phyloP scores from a whole-genome alignment of 2,329 filamentous ascomycete species.

The Alternaria solani region DNA sequence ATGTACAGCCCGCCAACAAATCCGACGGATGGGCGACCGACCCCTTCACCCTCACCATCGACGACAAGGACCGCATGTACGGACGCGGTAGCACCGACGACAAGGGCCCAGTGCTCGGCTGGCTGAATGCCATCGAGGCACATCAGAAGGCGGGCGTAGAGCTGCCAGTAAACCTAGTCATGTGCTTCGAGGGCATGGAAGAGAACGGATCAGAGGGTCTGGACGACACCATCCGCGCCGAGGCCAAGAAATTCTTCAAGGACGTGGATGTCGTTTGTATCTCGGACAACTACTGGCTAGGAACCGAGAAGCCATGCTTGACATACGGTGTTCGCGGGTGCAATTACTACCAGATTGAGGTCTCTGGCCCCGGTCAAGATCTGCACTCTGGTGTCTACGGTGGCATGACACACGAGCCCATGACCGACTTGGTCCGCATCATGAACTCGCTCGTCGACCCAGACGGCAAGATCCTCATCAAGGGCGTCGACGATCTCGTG shows the following conservation, averaged over 20 bases:
- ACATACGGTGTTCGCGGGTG: slow-evolving; percentile 96
- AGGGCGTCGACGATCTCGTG: slow-evolving; percentile 93
- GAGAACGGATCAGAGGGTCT: slow-evolving; percentile 97
- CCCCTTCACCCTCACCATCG: slow-evolving; percentile 87
- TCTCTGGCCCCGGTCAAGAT: slow-evolving; percentile 91
- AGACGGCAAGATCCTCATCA: slow-evolving; percentile 89
- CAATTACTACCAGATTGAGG: slow-evolving; percentile 95
- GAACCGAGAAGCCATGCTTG: slow-evolving; percentile 96
- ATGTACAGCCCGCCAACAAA: slow-evolving; percentile 93
- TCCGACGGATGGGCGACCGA: slow-evolving; percentile 96
- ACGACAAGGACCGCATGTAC: slow-evolving; percentile 93
- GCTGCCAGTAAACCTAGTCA: slow-evolving; percentile 95
- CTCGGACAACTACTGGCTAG: slow-evolving; percentile 99
- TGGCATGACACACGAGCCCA: slow-evolving; percentile 94
- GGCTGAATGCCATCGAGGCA: slow-evolving; percentile 97
- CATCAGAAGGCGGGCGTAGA: slow-evolving; percentile 95
- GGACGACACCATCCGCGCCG: slow-evolving; percentile 90
- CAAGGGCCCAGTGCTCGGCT: slow-evolving; percentile 96
- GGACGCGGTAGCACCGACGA: slow-evolving; percentile 96
- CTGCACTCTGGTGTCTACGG: slow-evolving; percentile 97
- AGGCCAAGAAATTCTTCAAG: slow-evolving; percentile 94
- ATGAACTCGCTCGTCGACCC: slow-evolving; percentile 86
- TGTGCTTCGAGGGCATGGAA: slow-evolving; percentile 99
- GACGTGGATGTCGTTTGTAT: slow-evolving; percentile 97
- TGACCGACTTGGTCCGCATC: slow-evolving; percentile 91